phyloP scores from a whole-genome alignment of 441 rosid species.

The Mallotus repandus region DNA sequence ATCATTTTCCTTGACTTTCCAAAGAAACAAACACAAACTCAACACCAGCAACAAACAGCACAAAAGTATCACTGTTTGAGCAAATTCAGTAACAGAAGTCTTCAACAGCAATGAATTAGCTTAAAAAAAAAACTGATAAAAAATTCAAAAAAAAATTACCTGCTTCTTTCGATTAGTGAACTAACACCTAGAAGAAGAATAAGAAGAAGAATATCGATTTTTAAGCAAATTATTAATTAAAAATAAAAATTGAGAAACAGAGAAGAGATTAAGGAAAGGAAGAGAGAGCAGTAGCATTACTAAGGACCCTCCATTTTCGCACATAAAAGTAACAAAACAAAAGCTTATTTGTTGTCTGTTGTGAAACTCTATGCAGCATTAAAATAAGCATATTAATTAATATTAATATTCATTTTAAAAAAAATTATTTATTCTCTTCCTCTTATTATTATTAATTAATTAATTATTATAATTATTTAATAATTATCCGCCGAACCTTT shows the following conservation, averaged over 20 bases:
- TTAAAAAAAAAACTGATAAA: not conserved
- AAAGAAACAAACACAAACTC: constrained; percentile 25
- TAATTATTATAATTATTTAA: not conserved
- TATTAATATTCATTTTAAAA: not conserved
- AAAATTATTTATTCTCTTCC: not conserved
- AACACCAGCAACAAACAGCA: not conserved
- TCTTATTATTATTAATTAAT: not conserved
- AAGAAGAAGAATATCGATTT: constrained; percentile 23
- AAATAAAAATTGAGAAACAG: not conserved
- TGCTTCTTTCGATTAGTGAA: constrained; percentile 17
- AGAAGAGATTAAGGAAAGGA: constrained; percentile 1
- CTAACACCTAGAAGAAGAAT: constrained; percentile 4
- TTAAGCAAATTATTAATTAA: constrained; percentile 16
- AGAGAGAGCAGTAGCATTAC: constrained; percentile 22
- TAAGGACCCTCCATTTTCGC: constrained; percentile 73
- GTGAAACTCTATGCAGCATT: constrained; percentile 47
- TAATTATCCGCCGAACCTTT: constrained; percentile 7
- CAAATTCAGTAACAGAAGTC: not conserved
- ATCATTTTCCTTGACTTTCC: not conserved
- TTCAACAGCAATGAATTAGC: not conserved
- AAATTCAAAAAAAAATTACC: constrained; percentile 17
- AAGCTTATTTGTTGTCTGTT: constrained; percentile 47
- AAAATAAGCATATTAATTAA: constrained; percentile 26
- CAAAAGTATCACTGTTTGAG: not conserved
- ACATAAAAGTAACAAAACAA: constrained; percentile 41